Base-by-base conservation (phyloP, 495 filamentous ascomycete genomes). In the Neurospora cerealis region DNA sequence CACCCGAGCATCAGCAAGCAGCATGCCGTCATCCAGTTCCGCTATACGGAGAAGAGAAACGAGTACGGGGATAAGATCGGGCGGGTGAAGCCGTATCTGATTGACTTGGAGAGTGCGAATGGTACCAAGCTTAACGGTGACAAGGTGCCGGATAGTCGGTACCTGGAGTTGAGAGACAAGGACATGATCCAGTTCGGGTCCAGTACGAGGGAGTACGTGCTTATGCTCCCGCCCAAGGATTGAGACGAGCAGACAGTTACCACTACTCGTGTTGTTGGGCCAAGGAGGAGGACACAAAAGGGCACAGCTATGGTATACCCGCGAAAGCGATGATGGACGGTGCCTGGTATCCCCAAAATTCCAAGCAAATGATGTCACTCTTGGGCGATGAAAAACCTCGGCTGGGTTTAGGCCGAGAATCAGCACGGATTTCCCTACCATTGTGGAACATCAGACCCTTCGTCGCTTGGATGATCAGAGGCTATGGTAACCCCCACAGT, bases 21-120 rank as follows among this genome's bases (percentile, higher is more conserved):
- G 82, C 96, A 99, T 82, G 96, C 96, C 5, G 96, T 94, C 36
- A 86, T 99, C 41, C 96, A 99, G 80, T 99, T 98, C 77, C 89
- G 96, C 60, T 91, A 92, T 79, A 88, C 92, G 28, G 91, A 91
- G 76, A 94, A 91, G 82, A 87, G 87, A 73, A 93, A 96, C 78
- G 94, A 97, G 79, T 96, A 87, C 80, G 95, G 94, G 41, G 93
- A 96, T 79, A 90, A 88, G 79, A 86, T 91, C 74, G 92, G 91
- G 21, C 89, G 86, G 73, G 96, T 98, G 41, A 93, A 89, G 83
- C 93, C 93, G 11, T 99, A 98, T 83, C 78, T 98, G 4, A 92
- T 98, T 78, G 96, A 99, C 83, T 81, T 99, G 60, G 95, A 97
- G 77, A 97, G 93, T 74, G 93, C 93, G 32, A 98, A 99, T 83